Percentiles rank a stretch among this genome's conserved stretches.
Conservation (phyloP, 1,284 basidiomycete genomes). For the Trametes pubescens region DNA sequence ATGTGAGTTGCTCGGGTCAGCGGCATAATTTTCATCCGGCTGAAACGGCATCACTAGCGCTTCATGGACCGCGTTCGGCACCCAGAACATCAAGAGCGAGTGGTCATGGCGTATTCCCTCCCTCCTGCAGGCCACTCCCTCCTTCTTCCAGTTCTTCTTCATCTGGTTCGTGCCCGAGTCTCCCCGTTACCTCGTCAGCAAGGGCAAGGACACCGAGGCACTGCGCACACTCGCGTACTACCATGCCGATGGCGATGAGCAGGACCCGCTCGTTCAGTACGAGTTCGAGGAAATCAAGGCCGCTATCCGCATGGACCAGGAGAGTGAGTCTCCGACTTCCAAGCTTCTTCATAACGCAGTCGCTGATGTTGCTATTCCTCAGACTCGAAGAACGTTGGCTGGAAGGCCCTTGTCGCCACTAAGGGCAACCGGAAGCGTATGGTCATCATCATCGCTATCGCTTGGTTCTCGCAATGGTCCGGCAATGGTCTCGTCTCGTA, state of each 20-base stretch:
- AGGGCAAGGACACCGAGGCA: constrained; percentile 69
- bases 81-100: constrained; percentile 66
- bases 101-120: constrained; percentile 85
- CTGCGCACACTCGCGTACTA: constrained; percentile 73
- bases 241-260: constrained; percentile 74
- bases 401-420: constrained; percentile 64
- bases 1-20: constrained; percentile 51
- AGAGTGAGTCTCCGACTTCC: constrained; percentile 38
- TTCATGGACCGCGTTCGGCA: constrained; percentile 80
- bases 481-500: constrained; percentile 80
- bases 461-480: constrained; percentile 81
- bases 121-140: constrained; percentile 68
- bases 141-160: constrained; percentile 65
- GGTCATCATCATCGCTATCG: constrained; percentile 71
- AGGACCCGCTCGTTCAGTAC: constrained; percentile 74
- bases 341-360: background rate
- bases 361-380: background rate
- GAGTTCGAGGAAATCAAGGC: constrained; percentile 83
- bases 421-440: constrained; percentile 74
- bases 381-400: constrained; percentile 60
- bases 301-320: constrained; percentile 70
- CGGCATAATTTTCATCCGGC: constrained; percentile 18
- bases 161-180: constrained; percentile 75
- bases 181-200: constrained; percentile 74
- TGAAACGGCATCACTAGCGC: constrained; percentile 50